Base-by-base conservation (phyloP, 495 filamentous ascomycete genomes). In the Tuber magnatum region DNA sequence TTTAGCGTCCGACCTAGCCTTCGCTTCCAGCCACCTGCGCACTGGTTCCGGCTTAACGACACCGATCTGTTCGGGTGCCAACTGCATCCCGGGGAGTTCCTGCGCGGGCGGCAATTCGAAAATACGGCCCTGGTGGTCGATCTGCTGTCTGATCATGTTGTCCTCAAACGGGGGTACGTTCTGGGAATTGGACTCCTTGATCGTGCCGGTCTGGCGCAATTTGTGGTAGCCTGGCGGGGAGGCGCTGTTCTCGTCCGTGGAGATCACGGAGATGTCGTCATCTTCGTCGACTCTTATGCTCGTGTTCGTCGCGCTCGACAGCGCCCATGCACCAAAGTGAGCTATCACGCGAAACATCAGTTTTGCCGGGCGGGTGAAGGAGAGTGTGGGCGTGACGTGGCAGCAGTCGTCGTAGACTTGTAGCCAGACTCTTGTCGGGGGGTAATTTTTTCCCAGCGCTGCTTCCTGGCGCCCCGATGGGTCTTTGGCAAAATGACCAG, bases 371-470 rank as follows among this genome's bases (percentile, higher is more conserved):
- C 89, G 86, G 0, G 94, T 97, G 81, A 94, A 98, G 82, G 92
- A 94, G 20, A 98, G 85, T 1, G 93, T 96, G 8, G 93, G 92
- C 3, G 91, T 92, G 20, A 97, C 94, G 82, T 98, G 94, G 76
- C 94, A 98, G 28, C 97, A 85, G 81, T 97, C 90, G 43, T 97
- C 94, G 93, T 94, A 97, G 10, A 98, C 91, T 83, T 98, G 94
- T n/a, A 98, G 86, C 82, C 97, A 93, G 14, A 98, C 94, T 81
- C 97, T 90, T 0, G 94, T 98, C 3, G 93, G 91, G 46, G 88
- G 87, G 81, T 91, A 95, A 35, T 65, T 65, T 56, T 88, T 89
- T 39, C 86, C 83, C 28, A 96, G 78, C 14, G 75, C 83, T n/a
- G 84, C 84, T 71, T 85, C 83, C 24, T 86, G 81, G 24, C 90